Evolutionary conservation across 164 flowering plant species (phyloP), one percentile per base, ranked within the genome.

Genomic region (Magnolia officinalis): DNA sequence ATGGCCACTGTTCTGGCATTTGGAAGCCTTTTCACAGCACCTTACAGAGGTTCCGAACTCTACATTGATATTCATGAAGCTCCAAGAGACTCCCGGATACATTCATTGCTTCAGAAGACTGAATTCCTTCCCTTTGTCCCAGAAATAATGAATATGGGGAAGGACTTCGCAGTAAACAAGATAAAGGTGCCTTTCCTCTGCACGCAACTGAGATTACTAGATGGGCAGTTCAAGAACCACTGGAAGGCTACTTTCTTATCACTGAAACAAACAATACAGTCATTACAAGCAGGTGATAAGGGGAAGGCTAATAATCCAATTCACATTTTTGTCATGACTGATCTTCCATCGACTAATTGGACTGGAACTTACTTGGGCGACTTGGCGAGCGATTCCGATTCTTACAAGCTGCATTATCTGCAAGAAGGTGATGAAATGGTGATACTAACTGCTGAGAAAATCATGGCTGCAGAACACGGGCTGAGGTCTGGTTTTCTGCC

Each of bases 191-290:
- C 96, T 64, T 96, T 91, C 78, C 83, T 96, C 20, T 96, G 98
- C 81, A 92, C 97, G 1, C 99, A 96, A 76, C 93, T 96, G 29
- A 91, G 99, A 75, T 80, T 96, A 82, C 83, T 96, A 75, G 98
- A 96, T 82, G 98, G 99, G 73, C 99, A 92, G 83, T 96, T 96
- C 84, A 96, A 96, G 89, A 96, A 96, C 84, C 98, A 96, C 67
- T 79, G 91, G 98, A 81, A 89, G 66, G 74, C 85, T 66, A 94
- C 99, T 45, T 94, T 96, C 81, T 66, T 58, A 20, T 85, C 78
- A 13, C 81, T 96, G 68, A 83, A 85, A 77, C 86, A 90, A 70
- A 88, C 88, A 66, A 29, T 94, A 14, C 89, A 91, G 59, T 75
- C 81, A n/a, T 75, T 96, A 59, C 45, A 37, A 52, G 65, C 31